Percentiles rank a stretch among this genome's conserved stretches.
Evolutionary conservation across 129 eudicot genomes (phyloP).

Genomic region (Centrapalus pauciflorus): DNA sequence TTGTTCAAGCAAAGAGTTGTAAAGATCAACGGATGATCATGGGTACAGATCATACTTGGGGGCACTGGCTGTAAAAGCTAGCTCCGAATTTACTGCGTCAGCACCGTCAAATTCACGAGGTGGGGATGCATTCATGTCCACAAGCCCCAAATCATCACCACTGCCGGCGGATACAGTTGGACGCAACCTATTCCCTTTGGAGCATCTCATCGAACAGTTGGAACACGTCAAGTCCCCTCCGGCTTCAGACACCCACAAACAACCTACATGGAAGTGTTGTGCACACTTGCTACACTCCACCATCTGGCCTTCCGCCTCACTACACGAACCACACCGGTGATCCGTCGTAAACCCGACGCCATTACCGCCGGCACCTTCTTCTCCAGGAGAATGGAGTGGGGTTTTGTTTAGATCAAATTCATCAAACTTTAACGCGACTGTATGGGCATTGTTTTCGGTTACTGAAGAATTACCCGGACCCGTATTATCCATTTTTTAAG

Average conservation of each 20-base stretch:
- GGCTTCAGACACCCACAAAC: conserved; percentile 7
- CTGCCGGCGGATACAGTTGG: conserved; percentile 1
- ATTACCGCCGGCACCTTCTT: conserved; percentile 3
- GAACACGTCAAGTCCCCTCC: conserved; percentile 24
- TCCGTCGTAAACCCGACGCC: conserved; percentile 11
- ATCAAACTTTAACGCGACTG: conserved; percentile 30
- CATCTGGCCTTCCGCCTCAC: conserved; percentile 13
- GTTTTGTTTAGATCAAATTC: conserved; percentile 45
- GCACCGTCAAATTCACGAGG: conserved; percentile 20
- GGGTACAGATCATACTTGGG: conserved; percentile 22
- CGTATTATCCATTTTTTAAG: not conserved
- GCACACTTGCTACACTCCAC: conserved; percentile 24
- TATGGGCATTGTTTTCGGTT: conserved; percentile 10
- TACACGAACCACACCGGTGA: conserved; percentile 4
- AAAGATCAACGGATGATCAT: not conserved
- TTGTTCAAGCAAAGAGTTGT: conserved; percentile 4
- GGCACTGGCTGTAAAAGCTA: not conserved
- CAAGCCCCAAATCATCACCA: conserved; percentile 17
- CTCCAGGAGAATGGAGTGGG: conserved; percentile 37
- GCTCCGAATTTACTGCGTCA: conserved; percentile 14
- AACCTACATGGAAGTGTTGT: conserved; percentile 22
- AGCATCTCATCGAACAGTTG: conserved; percentile 26
- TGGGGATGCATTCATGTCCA: conserved; percentile 23
- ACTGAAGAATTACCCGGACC: conserved; percentile 9
- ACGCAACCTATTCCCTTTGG: conserved; percentile 9